These are phyloP conservation scores for Magnusiomyces tetraspermus DNA, from an alignment of 1,139 yeast species.

Conservation along the genomic window DNA sequence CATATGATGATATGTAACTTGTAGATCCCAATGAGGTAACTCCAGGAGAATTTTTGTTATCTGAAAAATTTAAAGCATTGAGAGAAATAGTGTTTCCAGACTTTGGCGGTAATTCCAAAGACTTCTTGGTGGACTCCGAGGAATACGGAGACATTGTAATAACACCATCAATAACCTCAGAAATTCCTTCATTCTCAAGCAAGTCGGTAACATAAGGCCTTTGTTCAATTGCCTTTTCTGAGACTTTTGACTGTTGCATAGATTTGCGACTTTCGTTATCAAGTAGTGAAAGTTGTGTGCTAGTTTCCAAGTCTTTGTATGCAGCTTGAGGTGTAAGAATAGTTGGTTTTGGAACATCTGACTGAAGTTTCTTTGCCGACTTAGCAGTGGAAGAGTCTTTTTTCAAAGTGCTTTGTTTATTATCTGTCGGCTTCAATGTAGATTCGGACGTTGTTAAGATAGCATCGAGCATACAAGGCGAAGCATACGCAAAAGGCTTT, in stretches of 20 bases:
- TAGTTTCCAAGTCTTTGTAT: not conserved
- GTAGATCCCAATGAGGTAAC: too few relatives aligned
- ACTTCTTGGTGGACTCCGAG: too few relatives aligned
- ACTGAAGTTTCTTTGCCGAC: not conserved
- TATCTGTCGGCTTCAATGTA: too few relatives aligned
- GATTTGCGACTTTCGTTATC: not conserved
- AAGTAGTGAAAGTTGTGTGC: not conserved
- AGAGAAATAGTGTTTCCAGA: too few relatives aligned
- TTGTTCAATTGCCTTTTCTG: not conserved
- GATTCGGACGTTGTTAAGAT: not conserved
- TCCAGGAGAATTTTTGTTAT: too few relatives aligned
- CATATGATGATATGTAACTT: too few relatives aligned
- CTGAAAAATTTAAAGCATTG: too few relatives aligned
- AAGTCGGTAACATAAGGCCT: not conserved
- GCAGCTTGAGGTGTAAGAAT: not conserved
- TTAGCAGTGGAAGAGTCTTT: not conserved
- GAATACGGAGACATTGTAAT: slow-evolving; percentile 13
- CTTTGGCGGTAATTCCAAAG: too few relatives aligned
- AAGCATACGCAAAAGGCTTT: slow-evolving; percentile 76
- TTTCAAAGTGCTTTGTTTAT: not conserved
- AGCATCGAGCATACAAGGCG: slow-evolving; percentile 31
- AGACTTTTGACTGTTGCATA: too few relatives aligned
- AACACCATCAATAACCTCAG: slow-evolving; percentile 13
- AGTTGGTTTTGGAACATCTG: not conserved
- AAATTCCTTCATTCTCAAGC: too few relatives aligned